Base-by-base conservation (phyloP, 352 stramenopile genomes). In the Pythium apleroticum region DNA sequence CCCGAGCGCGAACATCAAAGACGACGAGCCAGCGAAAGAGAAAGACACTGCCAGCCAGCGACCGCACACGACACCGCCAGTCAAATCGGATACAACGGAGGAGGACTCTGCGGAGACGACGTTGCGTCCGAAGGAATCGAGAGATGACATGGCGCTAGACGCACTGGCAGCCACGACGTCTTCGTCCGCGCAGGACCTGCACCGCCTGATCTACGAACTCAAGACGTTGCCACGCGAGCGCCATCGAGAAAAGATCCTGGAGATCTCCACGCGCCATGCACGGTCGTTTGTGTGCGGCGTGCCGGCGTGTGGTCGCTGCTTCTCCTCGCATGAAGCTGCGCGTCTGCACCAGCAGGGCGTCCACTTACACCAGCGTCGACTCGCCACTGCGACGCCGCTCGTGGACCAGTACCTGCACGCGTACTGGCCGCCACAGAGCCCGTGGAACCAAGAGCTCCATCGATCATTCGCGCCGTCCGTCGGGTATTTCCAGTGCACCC, bases 171-270 rank as follows among this genome's bases (percentile, higher is more conserved):
- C 27, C 3, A 27, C 30, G 27, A 76, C 65, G 14, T 52, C 73
- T 1, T 50, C 56, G 4, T 46, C 63, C 0, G 31, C 45, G 3
- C 81, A 86, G 55, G 74, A 88, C 59, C 60, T 89, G 8, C 75
- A 85, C 60, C 70, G 65, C 9, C 69, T 86, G n/a, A 77, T 88
- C 52, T 90, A 90, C 53, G 77, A 89, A 48, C 69, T 90, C 1
- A 90, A 90, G 77, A 78, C 77, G 10, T 69, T 88, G 28, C 79
- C 81, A 28, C 65, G 66, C 50, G 76, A 87, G 17, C 68, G 67
- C 19, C 50, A 69, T 33, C 71, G 65, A 20, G 79, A 90, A 9
- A 61, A 75, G 22, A 85, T 88, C 33, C 68, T 88, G 14, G 60
- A 86, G 33, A 69, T 90, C 27, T 60, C 72, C 7, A 73, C 77